A percentile compares a stretch with the other conserved stretches of the same genome.
phyloP scores from a whole-genome alignment of 2,329 filamentous ascomycete genomes.

The Aureobasidium sp. region DNA sequence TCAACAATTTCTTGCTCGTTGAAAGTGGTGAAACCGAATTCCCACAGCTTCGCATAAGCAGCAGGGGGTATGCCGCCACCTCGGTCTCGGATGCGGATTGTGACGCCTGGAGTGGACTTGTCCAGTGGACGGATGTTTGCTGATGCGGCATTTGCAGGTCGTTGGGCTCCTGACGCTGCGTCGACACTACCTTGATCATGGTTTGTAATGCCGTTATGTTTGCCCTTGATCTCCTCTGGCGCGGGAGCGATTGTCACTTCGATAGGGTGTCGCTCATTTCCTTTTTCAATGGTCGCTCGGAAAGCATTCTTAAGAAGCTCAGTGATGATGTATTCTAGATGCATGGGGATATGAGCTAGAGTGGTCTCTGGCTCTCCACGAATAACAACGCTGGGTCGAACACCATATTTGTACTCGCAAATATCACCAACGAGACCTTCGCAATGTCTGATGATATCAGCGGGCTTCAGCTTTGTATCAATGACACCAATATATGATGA shows the following conservation, averaged over 20 bases:
- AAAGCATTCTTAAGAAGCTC: constrained; percentile 97
- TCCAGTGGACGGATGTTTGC: constrained; percentile 40
- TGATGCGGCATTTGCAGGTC: constrained; percentile 22
- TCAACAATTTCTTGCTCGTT: constrained; percentile 54
- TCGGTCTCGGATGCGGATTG: constrained; percentile 90
- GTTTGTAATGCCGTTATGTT: constrained; percentile 25
- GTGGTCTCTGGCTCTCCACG: constrained; percentile 81
- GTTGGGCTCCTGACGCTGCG: constrained; percentile 25
- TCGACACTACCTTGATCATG: constrained; percentile 33
- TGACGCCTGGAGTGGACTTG: constrained; percentile 67
- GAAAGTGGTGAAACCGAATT: constrained; percentile 96
- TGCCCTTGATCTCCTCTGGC: constrained; percentile 40
- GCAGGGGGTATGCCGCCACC: constrained; percentile 87
- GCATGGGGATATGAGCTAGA: constrained; percentile 90
- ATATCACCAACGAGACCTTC: constrained; percentile 91
- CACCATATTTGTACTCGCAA: constrained; percentile 91
- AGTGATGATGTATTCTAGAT: constrained; percentile 94
- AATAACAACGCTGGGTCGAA: constrained; percentile 71
- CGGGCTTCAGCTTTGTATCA: constrained; percentile 79
- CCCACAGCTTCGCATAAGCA: constrained; percentile 83
- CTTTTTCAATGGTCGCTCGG: constrained; percentile 80
- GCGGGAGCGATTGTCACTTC: constrained; percentile 84
- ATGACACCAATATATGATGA: constrained; percentile 86
- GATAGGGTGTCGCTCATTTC: constrained; percentile 71
- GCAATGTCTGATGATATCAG: constrained; percentile 73